Base-by-base conservation (phyloP, 805 yeast species). In the Cyberlindnera samutprakarnensis region DNA sequence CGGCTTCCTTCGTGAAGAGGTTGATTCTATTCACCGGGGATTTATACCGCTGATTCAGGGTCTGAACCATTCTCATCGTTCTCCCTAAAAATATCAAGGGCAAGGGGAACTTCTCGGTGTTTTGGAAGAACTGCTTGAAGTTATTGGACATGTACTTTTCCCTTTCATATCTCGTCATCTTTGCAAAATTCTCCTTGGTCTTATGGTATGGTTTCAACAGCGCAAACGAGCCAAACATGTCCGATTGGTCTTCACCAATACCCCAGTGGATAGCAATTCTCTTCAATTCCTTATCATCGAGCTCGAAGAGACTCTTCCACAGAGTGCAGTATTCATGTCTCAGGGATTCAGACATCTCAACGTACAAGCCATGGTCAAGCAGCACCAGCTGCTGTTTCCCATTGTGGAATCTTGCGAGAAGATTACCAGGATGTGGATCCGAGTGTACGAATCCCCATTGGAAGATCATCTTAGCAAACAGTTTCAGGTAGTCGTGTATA, bases 391-490 rank as follows among this genome's bases (percentile, higher is more conserved):
- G 74, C 44, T 71, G 80, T 11, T 32, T 32, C 5, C 49, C 44
- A 5, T 42, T 39, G 11, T 57, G 51, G 18, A 51, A 45, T 23
- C 87, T 57, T 4, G 76, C 72, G 34, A 83, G 49, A 42, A 83
- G 54, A 50, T 82, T 83, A 6, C 94, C 94, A 2, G 92, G 92
- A 46, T 82, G 94, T 10, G 90, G 84, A 36, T 76, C 83, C 20
- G 78, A 66, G 46, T 76, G 83, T n/a, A 76, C 70, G 36, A 72
- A 61, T 13, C 82, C 82, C 67, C 77, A 75, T 27, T 62, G 54
- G 51, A 75, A 76, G 13, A 74, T 72, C 55, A 73, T 80, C 40
- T 65, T 63, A 6, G 75, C 70, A 36, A 72, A 72, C 7, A 71
- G 58, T 15, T 56, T 56, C 18, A 72, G 47, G 34, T 72, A 72